Evolutionary conservation across 352 stramenopile genomes (phyloP), one percentile per base, ranked within the genome.

Genomic region (Peronospora farinosa): DNA sequence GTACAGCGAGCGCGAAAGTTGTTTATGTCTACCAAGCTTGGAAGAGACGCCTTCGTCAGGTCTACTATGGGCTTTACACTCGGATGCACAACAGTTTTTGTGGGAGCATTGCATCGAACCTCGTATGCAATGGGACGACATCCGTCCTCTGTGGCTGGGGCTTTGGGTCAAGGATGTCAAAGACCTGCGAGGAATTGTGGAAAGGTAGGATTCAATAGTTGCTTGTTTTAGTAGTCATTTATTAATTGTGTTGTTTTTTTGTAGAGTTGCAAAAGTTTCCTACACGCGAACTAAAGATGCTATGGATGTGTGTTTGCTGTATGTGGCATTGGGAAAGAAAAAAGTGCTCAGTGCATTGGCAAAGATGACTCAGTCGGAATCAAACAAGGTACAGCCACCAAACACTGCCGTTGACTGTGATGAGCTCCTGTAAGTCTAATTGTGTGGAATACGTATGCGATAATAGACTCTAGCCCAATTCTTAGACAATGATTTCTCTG

Each of bases 111-210:
- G 74, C 32, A 74, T 89, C 39, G 41, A 67, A 16, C 60, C 71
- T 1, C 56, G 74, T 33, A 70, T 82, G 45, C 69, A 61, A n/a
- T 93, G 82, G 82, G 57, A 77, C 4, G 57, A 69, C 35, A 45
- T 89, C 11, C 67, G 71, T 10, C 76, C 76, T 16, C 59, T 89
- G 49, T 93, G 82, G 82, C 57, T 88, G 9, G 79, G 74, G 21
- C 57, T 93, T 19, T 93, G 82, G 82, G 65, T 93, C 25, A 86
- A 86, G 45, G 78, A 91, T 55, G 71, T 80, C 0, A 79, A 77
- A 41, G 72, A 90, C 36, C 44, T 93, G 23, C 67, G 79, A 37
- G 54, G 41, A 15, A 76, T 90, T 41, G 54, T 89, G 7, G 82
- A 93, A 38, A 67, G 78, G 65, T 88, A 41, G 13, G 12, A 23